phyloP scores from a whole-genome alignment of 2,329 filamentous ascomycete species.

The Colletotrichum trifolii region DNA sequence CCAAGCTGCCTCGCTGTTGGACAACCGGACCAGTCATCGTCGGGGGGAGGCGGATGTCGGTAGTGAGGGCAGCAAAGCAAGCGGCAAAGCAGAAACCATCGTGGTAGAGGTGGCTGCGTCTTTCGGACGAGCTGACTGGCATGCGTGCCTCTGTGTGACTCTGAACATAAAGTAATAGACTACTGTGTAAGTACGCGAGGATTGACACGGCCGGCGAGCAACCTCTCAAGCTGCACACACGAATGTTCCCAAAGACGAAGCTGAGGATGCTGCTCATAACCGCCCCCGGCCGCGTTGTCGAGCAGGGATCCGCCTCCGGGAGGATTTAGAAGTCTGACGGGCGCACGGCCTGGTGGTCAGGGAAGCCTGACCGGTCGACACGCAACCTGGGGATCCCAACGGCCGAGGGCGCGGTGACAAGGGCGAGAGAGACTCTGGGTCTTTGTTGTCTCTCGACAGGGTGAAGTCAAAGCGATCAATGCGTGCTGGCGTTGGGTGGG shows the following conservation, averaged over 20 bases:
- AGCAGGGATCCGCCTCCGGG: slow-evolving; percentile 8
- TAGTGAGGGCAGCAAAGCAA: no score
- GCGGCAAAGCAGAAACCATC: no score
- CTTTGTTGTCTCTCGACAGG: slow-evolving; percentile 1
- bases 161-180: no score
- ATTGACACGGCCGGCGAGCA: no score
- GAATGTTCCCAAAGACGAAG: not conserved
- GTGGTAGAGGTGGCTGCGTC: no score
- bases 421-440: not conserved
- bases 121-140: no score
- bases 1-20: not conserved
- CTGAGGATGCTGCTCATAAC: not conserved
- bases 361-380: not conserved
- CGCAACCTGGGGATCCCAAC: slow-evolving; percentile 7
- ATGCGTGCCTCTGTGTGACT: no score
- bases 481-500: no score
- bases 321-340: slow-evolving; percentile 29
- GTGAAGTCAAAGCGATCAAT: no score
- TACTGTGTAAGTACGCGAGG: no score
- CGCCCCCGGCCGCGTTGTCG: not conserved
- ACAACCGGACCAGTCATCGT: slow-evolving; percentile 1
- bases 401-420: slow-evolving; percentile 3
- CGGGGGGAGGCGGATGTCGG: no score
- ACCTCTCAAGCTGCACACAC: not conserved
- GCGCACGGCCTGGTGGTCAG: not conserved